Conservation (phyloP, 2,329 filamentous ascomycete species). For the Coniella vitis region DNA sequence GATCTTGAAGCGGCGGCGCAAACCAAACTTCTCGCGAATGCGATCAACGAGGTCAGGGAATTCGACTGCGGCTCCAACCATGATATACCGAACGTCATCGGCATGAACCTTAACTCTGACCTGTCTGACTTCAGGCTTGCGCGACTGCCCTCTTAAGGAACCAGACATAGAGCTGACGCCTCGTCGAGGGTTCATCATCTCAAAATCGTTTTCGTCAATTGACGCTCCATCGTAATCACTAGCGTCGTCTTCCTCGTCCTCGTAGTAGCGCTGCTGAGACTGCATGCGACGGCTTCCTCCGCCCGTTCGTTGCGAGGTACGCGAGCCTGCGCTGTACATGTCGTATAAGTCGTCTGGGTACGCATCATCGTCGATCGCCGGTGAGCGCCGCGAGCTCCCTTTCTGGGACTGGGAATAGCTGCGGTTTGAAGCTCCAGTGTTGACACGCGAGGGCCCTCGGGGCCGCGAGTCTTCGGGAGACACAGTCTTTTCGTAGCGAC, state of each 20-base stretch:
- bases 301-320: slow-evolving; percentile 26
- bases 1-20: slow-evolving; percentile 75
- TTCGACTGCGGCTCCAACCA: slow-evolving; percentile 66
- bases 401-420: slow-evolving; percentile 34
- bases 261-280: slow-evolving; percentile 57
- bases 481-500: slow-evolving; percentile 47
- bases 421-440: slow-evolving; percentile 39
- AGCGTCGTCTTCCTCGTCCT: slow-evolving; percentile 73
- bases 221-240: slow-evolving; percentile 64
- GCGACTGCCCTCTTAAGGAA: slow-evolving; percentile 46
- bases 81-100: slow-evolving; percentile 87
- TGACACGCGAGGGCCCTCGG: slow-evolving; percentile 34
- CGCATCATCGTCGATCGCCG: slow-evolving; percentile 49
- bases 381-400: slow-evolving; percentile 24
- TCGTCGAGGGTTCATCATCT: slow-evolving; percentile 58
- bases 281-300: slow-evolving; percentile 19
- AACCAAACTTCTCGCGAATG: slow-evolving; percentile 79
- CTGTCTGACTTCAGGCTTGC: slow-evolving; percentile 62
- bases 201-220: slow-evolving; percentile 72
- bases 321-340: slow-evolving; percentile 40
- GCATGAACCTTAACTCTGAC: slow-evolving; percentile 89
- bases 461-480: slow-evolving; percentile 37
- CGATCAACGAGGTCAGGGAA: slow-evolving; percentile 73
- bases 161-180: slow-evolving; percentile 39
- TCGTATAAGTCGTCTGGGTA: slow-evolving; percentile 67